Base-by-base conservation (phyloP, 1,284 basidiomycete genomes). In the Pisolithus thermaeus region DNA sequence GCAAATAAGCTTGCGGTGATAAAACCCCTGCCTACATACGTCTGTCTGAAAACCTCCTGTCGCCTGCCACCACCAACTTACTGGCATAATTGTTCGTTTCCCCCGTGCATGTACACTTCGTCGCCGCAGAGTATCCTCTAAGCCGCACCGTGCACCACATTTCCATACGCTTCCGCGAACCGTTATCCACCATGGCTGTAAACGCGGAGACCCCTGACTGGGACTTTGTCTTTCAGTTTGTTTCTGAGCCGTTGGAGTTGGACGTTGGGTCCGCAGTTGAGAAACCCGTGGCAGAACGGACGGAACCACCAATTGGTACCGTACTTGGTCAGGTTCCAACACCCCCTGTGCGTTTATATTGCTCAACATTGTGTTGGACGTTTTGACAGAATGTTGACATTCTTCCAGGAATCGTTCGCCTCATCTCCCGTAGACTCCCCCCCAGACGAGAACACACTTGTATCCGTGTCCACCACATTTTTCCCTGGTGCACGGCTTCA, bases 381-480 rank as follows among this genome's bases (percentile, higher is more conserved):
- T 47, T 51, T 11, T 52, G 41, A 56, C 27, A 46, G 52, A 11
- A 48, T 39, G 20, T 16, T 47, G 40, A 36, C 50, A 23, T 49
- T 44, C 27, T 51, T 35, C 20, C 53, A 81, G 79, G 70, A 71
- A 53, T 81, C 80, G 1, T 71, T 76, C 53, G 72, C 75, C 46
- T 72, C 74, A 30, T 78, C 79, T 12, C 78, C 79, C 6, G 61
- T 66, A 18, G 64, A 72, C 40, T 66, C 74, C 0, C 66, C 71
- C 5, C 67, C 40, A 36, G 56, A 70, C 60, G 71, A 68, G 32
- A 69, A 67, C 48, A 63, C 71, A 6, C 67, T 85, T 50, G 81
- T 90, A 54, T 88, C 86, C 1, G 80, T 90, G 39, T 89, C 87
- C 14, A 90, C 87, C 20, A 85, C 85, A 0, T 90, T 90, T 69